phyloP scores from a whole-genome alignment of 2,329 filamentous ascomycete genomes.

The Curvularia spicifera region DNA sequence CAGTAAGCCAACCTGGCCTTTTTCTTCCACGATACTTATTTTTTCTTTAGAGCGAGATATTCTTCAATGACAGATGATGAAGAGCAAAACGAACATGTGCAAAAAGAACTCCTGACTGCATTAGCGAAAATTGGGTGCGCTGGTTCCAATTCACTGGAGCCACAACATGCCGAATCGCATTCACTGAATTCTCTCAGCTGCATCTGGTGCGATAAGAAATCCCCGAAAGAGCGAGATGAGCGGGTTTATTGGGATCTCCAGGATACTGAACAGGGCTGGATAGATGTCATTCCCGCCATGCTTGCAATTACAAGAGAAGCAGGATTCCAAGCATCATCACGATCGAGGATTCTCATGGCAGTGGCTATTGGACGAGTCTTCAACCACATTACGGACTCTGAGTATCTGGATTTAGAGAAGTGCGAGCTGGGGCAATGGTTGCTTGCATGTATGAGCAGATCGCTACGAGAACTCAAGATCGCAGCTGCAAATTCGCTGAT shows the following conservation, averaged over 20 bases:
- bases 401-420: constrained; percentile 69
- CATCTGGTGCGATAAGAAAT: constrained; percentile 33
- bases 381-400: constrained; percentile 66
- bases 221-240: constrained; percentile 1
- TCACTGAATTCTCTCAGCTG: constrained; percentile 29
- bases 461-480: constrained; percentile 81
- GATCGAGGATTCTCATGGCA: constrained; percentile 42
- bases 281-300: constrained; percentile 39
- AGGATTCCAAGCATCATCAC: constrained; percentile 39
- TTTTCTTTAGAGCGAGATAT: constrained; percentile 31
- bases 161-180: constrained; percentile 1
- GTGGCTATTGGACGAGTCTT: constrained; percentile 68
- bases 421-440: constrained; percentile 80
- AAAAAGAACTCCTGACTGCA: constrained; percentile 36
- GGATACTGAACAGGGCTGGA: constrained; percentile 39
- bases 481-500: constrained; percentile 74
- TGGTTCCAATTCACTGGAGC: constrained; percentile 33
- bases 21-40: constrained; percentile 16
- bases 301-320: constrained; percentile 38
- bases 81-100: constrained; percentile 26
- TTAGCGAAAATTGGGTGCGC: constrained; percentile 45
- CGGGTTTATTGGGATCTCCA: constrained; percentile 36
- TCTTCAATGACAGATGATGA: constrained; percentile 22
- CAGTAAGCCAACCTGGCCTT: constrained; percentile 26
- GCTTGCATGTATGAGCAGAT: constrained; percentile 80